Base-by-base conservation (phyloP, 495 filamentous ascomycete species). In the Penicillium paxilli region DNA sequence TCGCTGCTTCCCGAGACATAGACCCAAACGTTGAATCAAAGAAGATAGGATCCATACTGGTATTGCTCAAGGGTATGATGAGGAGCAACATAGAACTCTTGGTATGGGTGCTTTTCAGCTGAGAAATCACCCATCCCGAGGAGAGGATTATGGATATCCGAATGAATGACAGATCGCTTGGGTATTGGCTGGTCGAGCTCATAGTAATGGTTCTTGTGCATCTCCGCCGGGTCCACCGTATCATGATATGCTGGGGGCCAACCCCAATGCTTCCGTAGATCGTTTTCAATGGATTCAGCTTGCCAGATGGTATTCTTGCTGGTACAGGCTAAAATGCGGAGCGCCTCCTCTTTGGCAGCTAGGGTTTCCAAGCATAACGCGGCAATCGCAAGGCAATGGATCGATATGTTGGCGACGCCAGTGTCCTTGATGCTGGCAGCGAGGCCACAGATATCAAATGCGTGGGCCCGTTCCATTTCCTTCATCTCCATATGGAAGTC, bases 401-500 rank as follows among this genome's bases (percentile, higher is more conserved):
- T 78, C 26, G 88, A 89, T 21, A 95, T 84, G 51, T 80, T 86
- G 2, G 87, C 83, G 32, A 96, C 83, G 32, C 88, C 88, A 66
- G 84, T 77, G 61, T 96, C 91, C 65, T 89, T 88, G 50, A 87
- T 83, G 62, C 95, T 90, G 0, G 91, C 89, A 4, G 86, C 83
- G 57, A 98, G 93, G 22, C 93, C 94, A 60, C 92, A 97, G 35
- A 94, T 85, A 57, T 90, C 82, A 52, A 87, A 83, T 4, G 91
- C 85, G 66, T 97, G 89, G 40, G 77, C 76, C 47, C 86, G 76
- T 59, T 88, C 84, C 52, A 86, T 75, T 11, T 82, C 77, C 37
- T 76, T 83, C 83, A 92, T 89, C 51, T 91, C 86, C 4, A 62
- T 50, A 28, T 59, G 62, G 30, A 69, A 61, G 46, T 83, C 78